A percentile compares a stretch with the other conserved stretches of the same genome.
These are phyloP conservation scores for Domatiomyces globalis DNA, from an alignment of 2,329 filamentous ascomycete genomes.

Conservation along the genomic window DNA sequence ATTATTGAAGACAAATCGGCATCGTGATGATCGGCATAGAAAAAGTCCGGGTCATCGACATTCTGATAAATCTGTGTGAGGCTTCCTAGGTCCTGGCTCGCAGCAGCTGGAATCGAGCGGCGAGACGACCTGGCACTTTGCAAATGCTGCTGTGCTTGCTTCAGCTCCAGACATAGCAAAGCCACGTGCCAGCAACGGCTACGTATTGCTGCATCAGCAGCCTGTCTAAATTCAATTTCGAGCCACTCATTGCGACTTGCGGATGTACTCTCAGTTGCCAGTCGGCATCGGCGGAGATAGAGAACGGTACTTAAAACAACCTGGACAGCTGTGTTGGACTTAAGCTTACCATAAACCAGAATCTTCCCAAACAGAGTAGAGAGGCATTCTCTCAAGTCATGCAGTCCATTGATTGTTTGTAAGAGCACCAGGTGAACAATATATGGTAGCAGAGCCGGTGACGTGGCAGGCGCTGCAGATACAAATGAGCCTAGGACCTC, in stretches of 20 bases:
- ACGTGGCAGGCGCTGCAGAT: constrained; percentile 51
- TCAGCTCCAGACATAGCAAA: constrained; percentile 66
- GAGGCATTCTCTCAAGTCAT: constrained; percentile 50
- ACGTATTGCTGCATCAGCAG: constrained; percentile 55
- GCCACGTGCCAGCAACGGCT: constrained; percentile 83
- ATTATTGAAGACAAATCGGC: constrained; percentile 65
- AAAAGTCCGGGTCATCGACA: constrained; percentile 89
- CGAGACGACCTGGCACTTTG: constrained; percentile 36
- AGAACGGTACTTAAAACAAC: constrained; percentile 66
- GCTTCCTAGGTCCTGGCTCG: constrained; percentile 47
- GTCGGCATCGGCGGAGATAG: constrained; percentile 70
- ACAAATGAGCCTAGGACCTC: constrained; percentile 55
- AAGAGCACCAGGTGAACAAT: constrained; percentile 69
- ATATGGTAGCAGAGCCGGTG: constrained; percentile 63
- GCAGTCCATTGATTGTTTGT: constrained; percentile 44
- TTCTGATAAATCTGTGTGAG: constrained; percentile 75
- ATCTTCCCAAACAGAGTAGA: constrained; percentile 46
- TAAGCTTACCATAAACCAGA: constrained; percentile 20
- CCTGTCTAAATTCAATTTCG: constrained; percentile 59
- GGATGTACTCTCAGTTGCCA: constrained; percentile 62
- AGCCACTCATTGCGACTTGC: constrained; percentile 74
- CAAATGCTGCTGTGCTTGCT: constrained; percentile 42
- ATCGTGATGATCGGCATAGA: constrained; percentile 75
- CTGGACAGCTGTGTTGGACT: constrained; percentile 48
- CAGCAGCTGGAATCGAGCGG: constrained; percentile 48